phyloP scores from a whole-genome alignment of 1,284 basidiomycete species.

The Kalmanozyma brasiliensis region DNA sequence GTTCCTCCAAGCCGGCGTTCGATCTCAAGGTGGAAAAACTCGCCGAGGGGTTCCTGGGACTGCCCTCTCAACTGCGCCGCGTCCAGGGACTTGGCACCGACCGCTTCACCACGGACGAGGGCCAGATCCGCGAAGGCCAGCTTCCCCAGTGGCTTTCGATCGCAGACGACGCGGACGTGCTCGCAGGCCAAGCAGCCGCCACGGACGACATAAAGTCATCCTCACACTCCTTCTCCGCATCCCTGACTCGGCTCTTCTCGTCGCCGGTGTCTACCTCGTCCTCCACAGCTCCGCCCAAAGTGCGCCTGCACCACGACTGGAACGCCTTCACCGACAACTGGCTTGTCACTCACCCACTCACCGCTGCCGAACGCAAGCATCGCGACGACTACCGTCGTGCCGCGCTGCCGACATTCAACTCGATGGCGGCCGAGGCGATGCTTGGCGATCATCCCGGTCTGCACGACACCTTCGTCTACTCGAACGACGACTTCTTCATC shows the following conservation, averaged over 20 bases:
- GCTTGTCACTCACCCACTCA: constrained; percentile 19
- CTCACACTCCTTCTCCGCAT: constrained; percentile 4
- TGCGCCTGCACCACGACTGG: constrained; percentile 59
- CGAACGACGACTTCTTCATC: constrained; percentile 61
- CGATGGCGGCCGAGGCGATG: constrained; percentile 53
- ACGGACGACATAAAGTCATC: not conserved
- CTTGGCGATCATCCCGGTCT: constrained; percentile 42
- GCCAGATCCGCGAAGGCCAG: constrained; percentile 50
- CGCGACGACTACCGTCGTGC: constrained; percentile 33
- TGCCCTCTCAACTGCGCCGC: constrained; percentile 39
- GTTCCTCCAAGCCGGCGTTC: constrained; percentile 11
- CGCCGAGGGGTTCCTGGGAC: constrained; percentile 25
- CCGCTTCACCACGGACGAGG: constrained; percentile 39
- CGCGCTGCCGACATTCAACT: constrained; percentile 57
- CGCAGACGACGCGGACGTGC: constrained; percentile 9
- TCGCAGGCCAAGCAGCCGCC: constrained; percentile 29
- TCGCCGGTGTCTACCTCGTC: not conserved
- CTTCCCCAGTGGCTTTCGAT: constrained; percentile 47
- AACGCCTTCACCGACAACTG: constrained; percentile 40
- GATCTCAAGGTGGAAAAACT: constrained; percentile 19
- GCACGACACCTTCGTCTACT: constrained; percentile 42
- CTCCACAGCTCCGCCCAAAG: not conserved
- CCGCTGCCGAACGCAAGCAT: constrained; percentile 4
- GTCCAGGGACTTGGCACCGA: constrained; percentile 38
- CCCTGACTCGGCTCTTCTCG: constrained; percentile 4